Base-by-base conservation (phyloP, 768 basidiomycete genomes). In the Boletellus emodensis region DNA sequence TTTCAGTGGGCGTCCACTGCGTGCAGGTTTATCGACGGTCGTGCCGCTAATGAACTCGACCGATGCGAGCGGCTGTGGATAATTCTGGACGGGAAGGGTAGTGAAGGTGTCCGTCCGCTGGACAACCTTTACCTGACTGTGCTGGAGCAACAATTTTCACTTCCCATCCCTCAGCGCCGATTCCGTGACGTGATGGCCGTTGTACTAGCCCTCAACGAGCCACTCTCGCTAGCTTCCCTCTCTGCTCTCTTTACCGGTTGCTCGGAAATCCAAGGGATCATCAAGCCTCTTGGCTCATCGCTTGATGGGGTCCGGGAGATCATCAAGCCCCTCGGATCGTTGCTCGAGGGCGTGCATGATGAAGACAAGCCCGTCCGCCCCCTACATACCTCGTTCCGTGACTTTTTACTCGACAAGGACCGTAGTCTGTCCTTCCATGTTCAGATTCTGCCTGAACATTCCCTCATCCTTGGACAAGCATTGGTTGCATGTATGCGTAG, bases 1-100 rank as follows among this genome's bases (percentile, higher is more conserved):
- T 65, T 65, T 24, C 54, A 61, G 42, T 65, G 63, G 63, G 63
- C 58, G 2, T 52, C 39, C 14, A 54, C 54, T 0, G 63, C 52
- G 0, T 64, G 63, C 48, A 28, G 37, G 4, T 53, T 46, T 28
- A 59, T 65, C 20, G 40, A 44, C 41, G 54, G 58, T 7, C 13
- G 20, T 13, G 22, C 14, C 13, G 12, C 48, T 17, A 8, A 3
- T 3, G 51, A 47, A 6, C 40, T 33, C 5, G 9, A 22, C 3
- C 9, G 4, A 13, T n/a, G n/a, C n/a, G n/a, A n/a, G n/a, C n/a
- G n/a, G n/a, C n/a, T n/a, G n/a, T n/a, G n/a, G n/a, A n/a, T n/a
- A n/a, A n/a, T n/a, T n/a, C n/a, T n/a, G n/a, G n/a, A n/a, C n/a
- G n/a, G n/a, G n/a, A n/a, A n/a, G n/a, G n/a, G n/a, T n/a, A n/a